phyloP scores from a whole-genome alignment of 2,329 filamentous ascomycete species.

The Aspergillus tanneri region DNA sequence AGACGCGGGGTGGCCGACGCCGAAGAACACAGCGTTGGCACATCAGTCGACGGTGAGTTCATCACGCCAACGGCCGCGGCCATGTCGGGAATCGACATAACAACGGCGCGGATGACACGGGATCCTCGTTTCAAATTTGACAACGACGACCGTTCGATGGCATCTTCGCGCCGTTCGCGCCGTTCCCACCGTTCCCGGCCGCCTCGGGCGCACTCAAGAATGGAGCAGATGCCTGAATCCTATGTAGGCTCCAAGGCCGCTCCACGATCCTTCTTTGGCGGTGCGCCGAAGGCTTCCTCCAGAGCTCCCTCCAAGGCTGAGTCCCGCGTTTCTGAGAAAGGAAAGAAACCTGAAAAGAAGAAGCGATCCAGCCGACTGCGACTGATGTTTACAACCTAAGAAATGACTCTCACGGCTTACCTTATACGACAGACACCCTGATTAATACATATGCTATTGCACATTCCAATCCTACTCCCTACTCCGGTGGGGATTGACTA shows the following conservation, averaged over 20 bases:
- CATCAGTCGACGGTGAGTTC: constrained; percentile 65
- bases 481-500: background rate
- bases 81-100: constrained; percentile 46
- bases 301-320: constrained; percentile 22
- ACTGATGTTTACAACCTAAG: constrained; percentile 36
- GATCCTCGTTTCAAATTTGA: constrained; percentile 38
- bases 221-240: constrained; percentile 19
- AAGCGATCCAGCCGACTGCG: constrained; percentile 42
- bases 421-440: constrained; percentile 4
- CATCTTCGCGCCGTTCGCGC: constrained; percentile 37
- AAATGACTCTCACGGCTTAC: background rate
- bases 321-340: constrained; percentile 27
- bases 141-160: constrained; percentile 35
- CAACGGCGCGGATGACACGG: constrained; percentile 29
- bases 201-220: constrained; percentile 18
- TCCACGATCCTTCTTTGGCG: constrained; percentile 13
- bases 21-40: constrained; percentile 54
- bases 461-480: background rate
- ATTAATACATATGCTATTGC: constrained; percentile 29
- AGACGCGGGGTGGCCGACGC: constrained; percentile 62
- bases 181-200: constrained; percentile 30
- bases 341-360: constrained; percentile 34
- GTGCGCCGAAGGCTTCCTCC: constrained; percentile 14
- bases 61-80: constrained; percentile 59
- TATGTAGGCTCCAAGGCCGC: constrained; percentile 7